Conservation (phyloP, 139 green algal genomes). For the Chlorella sorokiniana region DNA sequence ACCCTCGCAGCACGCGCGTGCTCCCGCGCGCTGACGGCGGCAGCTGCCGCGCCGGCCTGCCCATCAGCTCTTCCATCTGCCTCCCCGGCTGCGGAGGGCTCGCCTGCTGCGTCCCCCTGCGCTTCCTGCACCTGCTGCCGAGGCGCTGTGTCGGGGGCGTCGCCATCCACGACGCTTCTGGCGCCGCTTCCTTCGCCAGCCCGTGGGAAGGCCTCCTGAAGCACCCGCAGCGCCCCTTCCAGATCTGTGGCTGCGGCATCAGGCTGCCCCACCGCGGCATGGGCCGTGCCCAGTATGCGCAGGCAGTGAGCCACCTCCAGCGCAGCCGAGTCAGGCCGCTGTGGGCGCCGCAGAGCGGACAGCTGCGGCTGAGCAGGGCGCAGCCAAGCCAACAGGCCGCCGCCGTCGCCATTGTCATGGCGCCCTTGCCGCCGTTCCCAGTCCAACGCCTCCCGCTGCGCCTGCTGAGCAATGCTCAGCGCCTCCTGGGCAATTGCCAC, state of each 20-base stretch:
- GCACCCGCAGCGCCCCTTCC: constrained; percentile 13
- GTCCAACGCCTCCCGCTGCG: constrained; percentile 16
- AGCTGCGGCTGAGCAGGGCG: constrained; percentile 19
- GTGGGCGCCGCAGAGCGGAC: background rate
- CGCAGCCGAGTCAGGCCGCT: constrained; percentile 26
- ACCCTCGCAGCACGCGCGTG: background rate
- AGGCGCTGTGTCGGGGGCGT: no score
- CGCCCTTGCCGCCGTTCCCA: background rate
- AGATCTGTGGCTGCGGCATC: background rate
- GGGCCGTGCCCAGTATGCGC: constrained; percentile 6
- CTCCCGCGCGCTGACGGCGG: background rate
- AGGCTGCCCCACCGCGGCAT: background rate
- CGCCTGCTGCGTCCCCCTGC: no score
- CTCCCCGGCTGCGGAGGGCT: no score
- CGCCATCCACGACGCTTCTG: background rate
- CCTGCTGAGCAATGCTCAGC: constrained; percentile 27
- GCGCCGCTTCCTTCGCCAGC: background rate
- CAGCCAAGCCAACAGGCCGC: constrained; percentile 31
- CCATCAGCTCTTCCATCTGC: no score
- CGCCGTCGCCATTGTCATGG: background rate
- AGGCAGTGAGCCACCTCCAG: constrained; percentile 27
- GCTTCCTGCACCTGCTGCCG: no score
- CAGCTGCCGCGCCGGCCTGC: background rate
- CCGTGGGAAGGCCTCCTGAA: constrained; percentile 6
- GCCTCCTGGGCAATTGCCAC: constrained; percentile 47